Evolutionary conservation across 2,329 filamentous ascomycete genomes (phyloP).

Genomic region (Alternaria ventricosa): DNA sequence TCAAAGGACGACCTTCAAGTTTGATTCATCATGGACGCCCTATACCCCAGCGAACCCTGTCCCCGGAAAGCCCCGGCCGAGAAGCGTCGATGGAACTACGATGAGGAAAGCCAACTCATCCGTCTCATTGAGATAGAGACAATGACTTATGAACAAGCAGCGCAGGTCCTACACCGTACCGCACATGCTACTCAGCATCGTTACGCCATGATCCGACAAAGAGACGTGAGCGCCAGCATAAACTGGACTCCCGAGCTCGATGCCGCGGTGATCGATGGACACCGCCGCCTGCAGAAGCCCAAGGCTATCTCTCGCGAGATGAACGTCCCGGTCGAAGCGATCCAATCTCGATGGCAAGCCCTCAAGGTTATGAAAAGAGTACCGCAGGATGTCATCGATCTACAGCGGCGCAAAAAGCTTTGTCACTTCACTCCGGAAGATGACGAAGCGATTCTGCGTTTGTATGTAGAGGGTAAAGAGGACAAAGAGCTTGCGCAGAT

Average conservation of each 20-base stretch:
- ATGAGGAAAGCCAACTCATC: constrained; percentile 5
- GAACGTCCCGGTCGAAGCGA: not conserved
- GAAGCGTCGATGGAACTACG: constrained; percentile 10
- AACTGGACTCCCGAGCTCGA: constrained; percentile 7
- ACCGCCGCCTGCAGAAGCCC: not conserved
- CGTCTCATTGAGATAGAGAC: not conserved
- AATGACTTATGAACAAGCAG: not conserved
- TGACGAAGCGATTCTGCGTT: constrained; percentile 7
- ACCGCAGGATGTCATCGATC: constrained; percentile 5
- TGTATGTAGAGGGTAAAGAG: constrained; percentile 3
- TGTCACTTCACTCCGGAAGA: constrained; percentile 4
- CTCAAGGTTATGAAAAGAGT: constrained; percentile 5
- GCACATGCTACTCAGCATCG: not conserved
- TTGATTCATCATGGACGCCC: not conserved
- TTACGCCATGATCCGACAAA: not conserved
- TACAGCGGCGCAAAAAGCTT: not conserved
- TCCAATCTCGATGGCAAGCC: constrained; percentile 11
- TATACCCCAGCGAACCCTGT: not conserved
- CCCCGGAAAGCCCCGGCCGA: not conserved
- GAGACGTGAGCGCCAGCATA: not conserved
- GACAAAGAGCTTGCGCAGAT: not conserved
- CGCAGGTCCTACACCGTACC: not conserved
- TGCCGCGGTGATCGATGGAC: constrained; percentile 7
- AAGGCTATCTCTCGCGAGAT: constrained; percentile 4
- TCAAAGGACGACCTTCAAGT: not conserved